Conservation (phyloP, 2,329 filamentous ascomycete species). For the Gaeumannomyces sp. region DNA sequence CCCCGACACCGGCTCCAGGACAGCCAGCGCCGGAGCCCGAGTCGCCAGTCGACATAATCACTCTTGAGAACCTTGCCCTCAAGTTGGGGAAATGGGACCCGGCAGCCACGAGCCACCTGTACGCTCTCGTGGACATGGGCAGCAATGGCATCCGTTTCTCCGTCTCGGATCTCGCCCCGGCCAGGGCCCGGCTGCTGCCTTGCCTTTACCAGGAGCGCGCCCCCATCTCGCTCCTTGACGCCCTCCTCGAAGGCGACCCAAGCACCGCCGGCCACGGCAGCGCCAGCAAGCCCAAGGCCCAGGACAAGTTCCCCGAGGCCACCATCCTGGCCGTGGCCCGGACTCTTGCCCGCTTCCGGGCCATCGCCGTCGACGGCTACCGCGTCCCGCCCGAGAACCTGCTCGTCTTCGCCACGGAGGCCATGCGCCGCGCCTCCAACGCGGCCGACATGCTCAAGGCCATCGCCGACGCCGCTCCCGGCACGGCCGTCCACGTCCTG, state of each 20-base stretch:
- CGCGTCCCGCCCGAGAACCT: slow-evolving; percentile 60
- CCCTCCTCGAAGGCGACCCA: slow-evolving; percentile 34
- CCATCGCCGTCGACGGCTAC: slow-evolving; percentile 60
- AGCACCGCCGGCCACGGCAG: slow-evolving; percentile 28
- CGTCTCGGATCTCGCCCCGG: slow-evolving; percentile 72
- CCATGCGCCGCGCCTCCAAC: slow-evolving; percentile 76
- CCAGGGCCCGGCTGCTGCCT: slow-evolving; percentile 63
- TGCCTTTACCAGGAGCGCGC: slow-evolving; percentile 74
- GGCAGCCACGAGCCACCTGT: slow-evolving; percentile 40
- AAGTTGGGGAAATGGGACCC: slow-evolving; percentile 45
- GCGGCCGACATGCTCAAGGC: slow-evolving; percentile 58
- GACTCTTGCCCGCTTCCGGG: slow-evolving; percentile 63
- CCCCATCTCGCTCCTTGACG: slow-evolving; percentile 82
- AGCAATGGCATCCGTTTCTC: slow-evolving; percentile 94
- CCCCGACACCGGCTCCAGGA: neutral
- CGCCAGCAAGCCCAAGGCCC: slow-evolving; percentile 1
- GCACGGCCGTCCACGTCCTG: slow-evolving; percentile 65
- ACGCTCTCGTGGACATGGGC: slow-evolving; percentile 55
- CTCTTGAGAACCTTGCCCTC: slow-evolving; percentile 43
- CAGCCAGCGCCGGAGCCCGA: too few relatives aligned
- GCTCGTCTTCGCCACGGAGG: slow-evolving; percentile 79
- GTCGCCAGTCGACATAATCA: slow-evolving; percentile 35
- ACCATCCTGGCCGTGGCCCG: slow-evolving; percentile 62
- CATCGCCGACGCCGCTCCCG: slow-evolving; percentile 55
- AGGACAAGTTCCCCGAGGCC: slow-evolving; percentile 37